phyloP scores from a whole-genome alignment of 257 asterid species.

The Solanum rostratum region DNA sequence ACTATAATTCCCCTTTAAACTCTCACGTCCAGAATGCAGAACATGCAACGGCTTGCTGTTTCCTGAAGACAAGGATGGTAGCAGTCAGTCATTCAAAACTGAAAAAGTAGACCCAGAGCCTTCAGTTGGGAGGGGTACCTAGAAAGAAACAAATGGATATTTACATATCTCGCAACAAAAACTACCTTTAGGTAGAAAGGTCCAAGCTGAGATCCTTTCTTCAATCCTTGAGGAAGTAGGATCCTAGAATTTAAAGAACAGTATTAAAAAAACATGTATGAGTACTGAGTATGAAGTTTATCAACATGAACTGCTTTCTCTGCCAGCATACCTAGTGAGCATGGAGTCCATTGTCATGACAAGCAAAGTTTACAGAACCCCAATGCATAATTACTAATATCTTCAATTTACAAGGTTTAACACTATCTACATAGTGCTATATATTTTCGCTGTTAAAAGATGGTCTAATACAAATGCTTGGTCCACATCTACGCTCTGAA shows the following conservation, averaged over 20 bases:
- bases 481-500: background rate
- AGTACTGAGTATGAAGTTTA: background rate
- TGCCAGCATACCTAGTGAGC: background rate
- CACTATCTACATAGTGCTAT: background rate
- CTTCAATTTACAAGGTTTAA: background rate
- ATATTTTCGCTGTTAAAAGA: background rate
- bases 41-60: constrained; percentile 42
- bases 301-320: background rate
- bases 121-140: background rate
- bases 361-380: background rate
- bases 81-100: background rate
- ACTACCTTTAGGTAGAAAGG: constrained; percentile 73
- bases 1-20: constrained; percentile 18
- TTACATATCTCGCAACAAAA: background rate
- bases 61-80: constrained; percentile 21
- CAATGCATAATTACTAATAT: background rate
- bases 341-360: background rate
- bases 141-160: background rate
- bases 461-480: background rate
- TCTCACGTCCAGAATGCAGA: constrained; percentile 38
- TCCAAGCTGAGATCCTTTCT: constrained; percentile 84
- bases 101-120: background rate
- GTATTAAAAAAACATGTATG: background rate
- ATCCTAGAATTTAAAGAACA: constrained; percentile 27
- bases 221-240: constrained; percentile 46